A percentile compares a stretch with the other conserved stretches of the same genome.
These are phyloP conservation scores for Claviceps lovelessii DNA, from an alignment of 2,329 filamentous ascomycete genomes.

Conservation along the genomic window DNA sequence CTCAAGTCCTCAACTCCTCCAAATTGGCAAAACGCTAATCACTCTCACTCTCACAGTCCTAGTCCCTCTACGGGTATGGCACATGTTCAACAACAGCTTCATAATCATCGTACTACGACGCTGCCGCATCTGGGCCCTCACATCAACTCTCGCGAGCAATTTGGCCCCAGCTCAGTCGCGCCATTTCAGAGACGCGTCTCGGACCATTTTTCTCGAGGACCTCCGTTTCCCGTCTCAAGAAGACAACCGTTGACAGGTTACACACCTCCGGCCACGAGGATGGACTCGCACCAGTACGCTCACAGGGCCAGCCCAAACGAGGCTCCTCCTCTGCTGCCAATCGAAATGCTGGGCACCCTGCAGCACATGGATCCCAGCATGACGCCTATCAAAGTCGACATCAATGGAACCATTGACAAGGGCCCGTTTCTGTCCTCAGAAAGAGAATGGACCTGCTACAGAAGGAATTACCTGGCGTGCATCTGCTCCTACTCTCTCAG, in stretches of 20 bases:
- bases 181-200: conserved; percentile 31
- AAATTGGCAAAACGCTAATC: conserved; percentile 9
- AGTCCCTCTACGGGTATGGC: conserved; percentile 41
- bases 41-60: conserved; percentile 21
- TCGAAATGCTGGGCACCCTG: conserved; percentile 44
- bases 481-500: conserved; percentile 62
- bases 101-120: conserved; percentile 28
- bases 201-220: conserved; percentile 37
- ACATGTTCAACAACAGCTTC: conserved; percentile 32
- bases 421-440: conserved; percentile 67
- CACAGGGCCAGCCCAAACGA: conserved; percentile 17
- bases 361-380: conserved; percentile 37
- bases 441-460: conserved; percentile 80
- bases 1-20: not conserved
- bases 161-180: conserved; percentile 32
- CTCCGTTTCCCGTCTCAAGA: conserved; percentile 33
- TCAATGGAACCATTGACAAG: conserved; percentile 72
- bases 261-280: conserved; percentile 30
- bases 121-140: conserved; percentile 36
- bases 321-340: conserved; percentile 38
- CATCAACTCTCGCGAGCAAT: conserved; percentile 38
- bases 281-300: conserved; percentile 31
- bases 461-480: conserved; percentile 82
- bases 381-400: conserved; percentile 51
- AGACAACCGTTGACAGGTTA: conserved; percentile 34